Evolutionary conservation across 768 basidiomycete genomes (phyloP).

Genomic region (Pulveroboletus sp.): DNA sequence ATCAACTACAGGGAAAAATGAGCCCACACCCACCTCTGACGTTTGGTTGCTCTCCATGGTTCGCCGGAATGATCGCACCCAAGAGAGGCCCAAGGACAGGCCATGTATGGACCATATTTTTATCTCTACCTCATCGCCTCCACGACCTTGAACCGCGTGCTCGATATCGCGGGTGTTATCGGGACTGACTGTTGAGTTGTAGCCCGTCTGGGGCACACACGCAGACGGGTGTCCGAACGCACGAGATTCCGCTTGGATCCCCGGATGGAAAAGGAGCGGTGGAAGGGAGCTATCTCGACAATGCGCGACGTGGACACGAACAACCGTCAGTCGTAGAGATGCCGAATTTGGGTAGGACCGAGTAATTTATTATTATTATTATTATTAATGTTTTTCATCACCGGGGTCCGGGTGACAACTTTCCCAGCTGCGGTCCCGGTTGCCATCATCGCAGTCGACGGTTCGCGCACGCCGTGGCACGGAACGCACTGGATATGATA

Average conservation of each 20-base stretch:
- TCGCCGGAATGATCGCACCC: not conserved
- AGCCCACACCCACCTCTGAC: not conserved
- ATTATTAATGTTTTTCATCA: not conserved
- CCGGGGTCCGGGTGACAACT: not conserved
- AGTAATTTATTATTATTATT: no score
- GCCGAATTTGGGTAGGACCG: no score
- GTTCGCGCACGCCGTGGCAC: no score
- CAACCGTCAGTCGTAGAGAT: no score
- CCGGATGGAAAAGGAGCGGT: not conserved
- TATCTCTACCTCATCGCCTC: not conserved
- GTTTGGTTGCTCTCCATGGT: not conserved
- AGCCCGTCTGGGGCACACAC: conserved; percentile 3
- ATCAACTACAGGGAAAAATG: not conserved
- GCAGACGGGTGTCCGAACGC: not conserved
- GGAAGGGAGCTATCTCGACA: not conserved
- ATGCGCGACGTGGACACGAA: no score
- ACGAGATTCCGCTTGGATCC: not conserved
- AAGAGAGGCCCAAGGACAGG: not conserved
- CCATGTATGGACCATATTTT: not conserved
- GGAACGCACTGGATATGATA: not conserved
- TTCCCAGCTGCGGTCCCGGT: conserved; percentile 3
- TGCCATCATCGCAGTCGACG: no score
- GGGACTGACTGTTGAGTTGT: not conserved
- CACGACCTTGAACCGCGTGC: conserved; percentile 7
- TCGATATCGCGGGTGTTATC: not conserved